Conservation (phyloP, 805 yeast species). For the Pichia membranifaciens region DNA sequence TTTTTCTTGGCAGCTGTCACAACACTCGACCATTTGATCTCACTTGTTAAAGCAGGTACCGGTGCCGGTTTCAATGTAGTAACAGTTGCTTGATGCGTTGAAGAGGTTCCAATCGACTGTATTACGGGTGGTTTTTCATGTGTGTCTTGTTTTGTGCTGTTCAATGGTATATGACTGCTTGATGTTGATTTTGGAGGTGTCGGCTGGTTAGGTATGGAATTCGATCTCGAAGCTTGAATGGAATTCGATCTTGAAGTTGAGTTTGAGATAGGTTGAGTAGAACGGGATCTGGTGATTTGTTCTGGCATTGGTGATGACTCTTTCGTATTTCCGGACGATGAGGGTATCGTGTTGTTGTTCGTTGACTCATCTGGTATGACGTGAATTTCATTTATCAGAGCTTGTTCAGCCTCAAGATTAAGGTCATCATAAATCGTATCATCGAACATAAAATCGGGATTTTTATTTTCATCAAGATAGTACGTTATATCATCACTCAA, state of each 20-base stretch:
- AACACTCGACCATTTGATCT: conserved; percentile 32
- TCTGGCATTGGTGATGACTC: conserved; percentile 10
- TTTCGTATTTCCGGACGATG: conserved; percentile 1
- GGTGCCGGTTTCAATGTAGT: conserved; percentile 33
- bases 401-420: conserved; percentile 50
- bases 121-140: conserved; percentile 12
- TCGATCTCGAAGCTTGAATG: not conserved
- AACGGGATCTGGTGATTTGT: not conserved
- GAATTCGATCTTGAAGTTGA: conserved; percentile 10
- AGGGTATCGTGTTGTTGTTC: conserved; percentile 5
- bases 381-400: conserved; percentile 28
- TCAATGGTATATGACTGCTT: conserved; percentile 2
- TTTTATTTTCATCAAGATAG: conserved; percentile 90
- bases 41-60: conserved; percentile 30
- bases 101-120: conserved; percentile 17
- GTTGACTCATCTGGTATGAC: conserved; percentile 17
- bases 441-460: conserved; percentile 89
- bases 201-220: not conserved
- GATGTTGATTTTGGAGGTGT: not conserved
- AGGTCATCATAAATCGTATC: conserved; percentile 89
- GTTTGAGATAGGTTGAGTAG: conserved; percentile 7
- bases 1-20: conserved; percentile 22
- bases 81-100: conserved; percentile 18
- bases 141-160: not conserved
- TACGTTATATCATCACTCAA: conserved; percentile 87